These are phyloP conservation scores for Boletus subcaerulescens DNA, from an alignment of 768 basidiomycete genomes.

Conservation along the genomic window DNA sequence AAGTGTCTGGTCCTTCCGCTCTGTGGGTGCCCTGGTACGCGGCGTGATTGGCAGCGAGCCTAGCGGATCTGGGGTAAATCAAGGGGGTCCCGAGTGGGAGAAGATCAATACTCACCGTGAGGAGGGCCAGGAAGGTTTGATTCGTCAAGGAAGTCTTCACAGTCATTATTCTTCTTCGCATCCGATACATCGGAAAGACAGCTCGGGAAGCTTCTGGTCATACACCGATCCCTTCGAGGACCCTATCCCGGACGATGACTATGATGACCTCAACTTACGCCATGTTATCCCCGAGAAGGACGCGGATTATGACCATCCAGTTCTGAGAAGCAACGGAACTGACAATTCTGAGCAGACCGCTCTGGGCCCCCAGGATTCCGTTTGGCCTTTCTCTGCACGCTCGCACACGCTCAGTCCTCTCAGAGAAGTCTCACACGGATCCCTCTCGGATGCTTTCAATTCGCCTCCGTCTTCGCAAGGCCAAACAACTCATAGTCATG, in stretches of 20 bases:
- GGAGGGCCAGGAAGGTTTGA: conserved; percentile 16
- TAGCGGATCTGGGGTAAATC: conserved; percentile 20
- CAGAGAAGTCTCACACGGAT: conserved; percentile 29
- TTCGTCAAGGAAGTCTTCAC: conserved; percentile 17
- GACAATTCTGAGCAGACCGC: conserved; percentile 15
- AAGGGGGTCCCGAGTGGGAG: conserved; percentile 20
- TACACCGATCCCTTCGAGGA: conserved; percentile 50
- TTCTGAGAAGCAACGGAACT: conserved; percentile 10
- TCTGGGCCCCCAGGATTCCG: conserved; percentile 8
- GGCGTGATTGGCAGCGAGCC: conserved; percentile 29
- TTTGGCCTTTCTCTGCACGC: conserved; percentile 18
- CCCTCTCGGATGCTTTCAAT: conserved; percentile 18
- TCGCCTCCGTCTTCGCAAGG: conserved; percentile 29
- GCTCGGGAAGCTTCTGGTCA: conserved; percentile 19
- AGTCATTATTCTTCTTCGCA: conserved; percentile 6
- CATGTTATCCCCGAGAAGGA: conserved; percentile 14
- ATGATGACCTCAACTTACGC: conserved; percentile 12
- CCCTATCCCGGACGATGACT: conserved; percentile 18
- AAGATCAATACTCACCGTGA: conserved; percentile 13
- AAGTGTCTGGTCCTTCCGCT: conserved; percentile 54
- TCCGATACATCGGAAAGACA: conserved; percentile 11
- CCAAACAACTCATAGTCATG: conserved; percentile 25
- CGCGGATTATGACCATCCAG: conserved; percentile 16
- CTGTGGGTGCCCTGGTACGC: conserved; percentile 29
- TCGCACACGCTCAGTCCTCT: conserved; percentile 33